Percentiles rank a stretch among this genome's conserved stretches.
These are phyloP conservation scores for Madurella fahalii DNA, from an alignment of 2,329 filamentous ascomycete species.

Conservation along the genomic window DNA sequence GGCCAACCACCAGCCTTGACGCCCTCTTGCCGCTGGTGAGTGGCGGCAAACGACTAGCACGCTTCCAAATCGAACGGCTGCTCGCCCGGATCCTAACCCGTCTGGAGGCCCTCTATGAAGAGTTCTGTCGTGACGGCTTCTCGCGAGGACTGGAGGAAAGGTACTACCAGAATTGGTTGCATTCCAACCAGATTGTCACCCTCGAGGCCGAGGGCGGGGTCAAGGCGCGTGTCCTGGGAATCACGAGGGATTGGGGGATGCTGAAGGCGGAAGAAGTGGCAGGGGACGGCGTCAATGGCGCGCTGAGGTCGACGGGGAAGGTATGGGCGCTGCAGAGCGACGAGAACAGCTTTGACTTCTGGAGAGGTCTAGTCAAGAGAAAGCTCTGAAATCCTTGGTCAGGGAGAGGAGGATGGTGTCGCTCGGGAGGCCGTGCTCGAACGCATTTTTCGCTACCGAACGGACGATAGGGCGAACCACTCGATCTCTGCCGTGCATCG, in stretches of 20 bases:
- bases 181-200: conserved; percentile 66
- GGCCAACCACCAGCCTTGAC: conserved; percentile 83
- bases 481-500: background rate
- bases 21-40: conserved; percentile 57
- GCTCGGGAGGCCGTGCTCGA: background rate
- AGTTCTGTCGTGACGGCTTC: conserved; percentile 74
- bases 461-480: background rate
- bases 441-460: background rate
- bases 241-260: conserved; percentile 88
- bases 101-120: conserved; percentile 72
- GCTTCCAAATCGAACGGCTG: conserved; percentile 72
- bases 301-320: conserved; percentile 62
- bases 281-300: conserved; percentile 50
- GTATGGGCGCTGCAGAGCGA: conserved; percentile 87
- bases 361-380: conserved; percentile 77
- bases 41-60: conserved; percentile 35
- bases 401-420: conserved; percentile 7
- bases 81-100: conserved; percentile 74
- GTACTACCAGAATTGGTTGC: conserved; percentile 85
- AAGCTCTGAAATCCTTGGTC: conserved; percentile 55
- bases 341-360: conserved; percentile 98
- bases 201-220: conserved; percentile 76
- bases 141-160: conserved; percentile 64
- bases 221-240: conserved; percentile 74
- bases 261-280: conserved; percentile 79